These are phyloP conservation scores for Candida oleophila DNA, from an alignment of 805 yeast genomes.

Conservation along the genomic window DNA sequence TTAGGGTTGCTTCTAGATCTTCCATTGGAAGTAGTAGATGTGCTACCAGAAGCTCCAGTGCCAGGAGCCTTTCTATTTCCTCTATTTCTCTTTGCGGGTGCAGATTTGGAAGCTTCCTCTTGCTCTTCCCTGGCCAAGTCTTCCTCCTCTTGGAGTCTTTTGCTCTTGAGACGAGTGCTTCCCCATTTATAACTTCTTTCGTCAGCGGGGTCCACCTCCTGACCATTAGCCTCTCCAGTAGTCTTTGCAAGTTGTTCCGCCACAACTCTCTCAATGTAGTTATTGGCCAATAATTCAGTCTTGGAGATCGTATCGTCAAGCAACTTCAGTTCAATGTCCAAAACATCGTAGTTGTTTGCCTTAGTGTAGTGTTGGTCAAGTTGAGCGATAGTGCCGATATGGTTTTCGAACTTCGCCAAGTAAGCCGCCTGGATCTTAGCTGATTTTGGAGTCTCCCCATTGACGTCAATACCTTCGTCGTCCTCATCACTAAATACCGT, in stretches of 20 bases:
- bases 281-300: constrained; percentile 24
- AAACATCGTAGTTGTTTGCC: constrained; percentile 5
- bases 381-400: constrained; percentile 11
- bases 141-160: constrained; percentile 1
- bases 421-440: constrained; percentile 4
- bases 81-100: constrained; percentile 11
- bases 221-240: constrained; percentile 12
- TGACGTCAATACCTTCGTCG: background rate
- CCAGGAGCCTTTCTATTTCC: constrained; percentile 15
- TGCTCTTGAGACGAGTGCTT: constrained; percentile 6
- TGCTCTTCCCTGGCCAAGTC: constrained; percentile 7
- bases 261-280: constrained; percentile 35
- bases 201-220: constrained; percentile 20
- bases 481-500: constrained; percentile 3
- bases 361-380: constrained; percentile 14
- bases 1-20: constrained; percentile 9
- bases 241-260: constrained; percentile 30
- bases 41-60: background rate
- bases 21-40: constrained; percentile 13
- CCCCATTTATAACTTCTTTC: constrained; percentile 16
- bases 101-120: constrained; percentile 9
- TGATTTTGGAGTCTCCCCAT: background rate
- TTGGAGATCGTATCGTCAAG: constrained; percentile 10
- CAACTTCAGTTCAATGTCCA: constrained; percentile 2
- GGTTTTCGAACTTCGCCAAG: constrained; percentile 11